Evolutionary conservation across 176 grass and related monocot genomes (phyloP).

Genomic region (Paspalum notatum): DNA sequence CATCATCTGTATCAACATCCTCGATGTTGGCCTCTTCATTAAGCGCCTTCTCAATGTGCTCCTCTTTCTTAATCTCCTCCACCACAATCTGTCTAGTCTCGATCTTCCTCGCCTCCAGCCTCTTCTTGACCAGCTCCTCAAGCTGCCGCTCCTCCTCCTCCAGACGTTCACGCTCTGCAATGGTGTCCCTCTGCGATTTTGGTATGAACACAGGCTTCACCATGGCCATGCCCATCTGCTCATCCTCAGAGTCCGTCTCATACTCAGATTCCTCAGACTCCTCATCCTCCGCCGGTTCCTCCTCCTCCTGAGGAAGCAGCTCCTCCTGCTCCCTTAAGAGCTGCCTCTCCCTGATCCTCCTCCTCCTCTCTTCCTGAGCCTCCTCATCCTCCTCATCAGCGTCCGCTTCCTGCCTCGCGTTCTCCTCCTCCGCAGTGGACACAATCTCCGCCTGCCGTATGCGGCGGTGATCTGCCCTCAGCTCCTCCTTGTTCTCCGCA

Average conservation of each 20-base stretch:
- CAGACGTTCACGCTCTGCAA: constrained; percentile 78
- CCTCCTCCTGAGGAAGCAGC: constrained; percentile 80
- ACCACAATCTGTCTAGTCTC: constrained; percentile 87
- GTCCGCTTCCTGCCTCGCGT: constrained; percentile 65
- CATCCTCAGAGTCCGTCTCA: constrained; percentile 93
- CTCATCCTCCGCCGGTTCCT: constrained; percentile 69
- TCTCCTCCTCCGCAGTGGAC: constrained; percentile 74
- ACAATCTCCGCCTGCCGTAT: constrained; percentile 90
- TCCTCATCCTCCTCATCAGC: constrained; percentile 87
- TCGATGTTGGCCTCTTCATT: constrained; percentile 70
- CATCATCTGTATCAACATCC: constrained; percentile 91
- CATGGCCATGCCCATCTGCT: constrained; percentile 79
- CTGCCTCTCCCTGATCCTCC: constrained; percentile 71
- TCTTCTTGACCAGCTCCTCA: constrained; percentile 85
- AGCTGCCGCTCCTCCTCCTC: constrained; percentile 88
- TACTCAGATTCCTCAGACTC: constrained; percentile 89
- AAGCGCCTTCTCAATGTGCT: constrained; percentile 77
- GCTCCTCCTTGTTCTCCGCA: constrained; percentile 76
- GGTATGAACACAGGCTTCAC: constrained; percentile 95
- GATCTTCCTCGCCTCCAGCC: constrained; percentile 73
- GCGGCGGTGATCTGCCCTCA: constrained; percentile 77
- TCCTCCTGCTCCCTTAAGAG: constrained; percentile 79
- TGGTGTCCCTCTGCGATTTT: constrained; percentile 89
- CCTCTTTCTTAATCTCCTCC: constrained; percentile 84
- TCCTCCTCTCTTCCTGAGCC: constrained; percentile 78